Percentiles rank a stretch among this genome's conserved stretches.
phyloP scores from a whole-genome alignment of 169 alveolate species.

The Cryptosporidium meleagridis region DNA sequence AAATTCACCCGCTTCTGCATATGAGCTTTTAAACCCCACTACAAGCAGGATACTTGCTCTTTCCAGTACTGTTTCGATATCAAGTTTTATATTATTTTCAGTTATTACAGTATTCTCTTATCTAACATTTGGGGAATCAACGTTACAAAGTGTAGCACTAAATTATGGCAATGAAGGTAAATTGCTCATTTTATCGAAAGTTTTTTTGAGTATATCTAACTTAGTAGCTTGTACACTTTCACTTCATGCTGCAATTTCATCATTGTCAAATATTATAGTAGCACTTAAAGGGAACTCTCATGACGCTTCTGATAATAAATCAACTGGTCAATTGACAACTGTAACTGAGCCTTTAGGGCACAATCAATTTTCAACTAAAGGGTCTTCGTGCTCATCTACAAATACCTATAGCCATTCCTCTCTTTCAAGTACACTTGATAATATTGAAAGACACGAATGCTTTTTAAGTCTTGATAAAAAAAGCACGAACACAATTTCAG shows the following conservation, averaged over 20 bases:
- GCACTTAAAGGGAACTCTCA: conserved; percentile 11
- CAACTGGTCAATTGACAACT: neutral
- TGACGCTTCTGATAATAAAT: neutral
- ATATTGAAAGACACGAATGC: neutral
- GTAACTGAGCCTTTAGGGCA: neutral
- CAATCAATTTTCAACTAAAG: neutral
- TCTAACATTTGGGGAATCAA: conserved; percentile 52
- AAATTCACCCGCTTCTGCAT: conserved; percentile 66
- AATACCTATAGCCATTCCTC: conserved; percentile 22
- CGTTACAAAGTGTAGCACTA: conserved; percentile 59
- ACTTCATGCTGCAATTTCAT: conserved; percentile 62
- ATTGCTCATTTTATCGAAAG: conserved; percentile 43
- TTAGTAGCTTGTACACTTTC: conserved; percentile 72
- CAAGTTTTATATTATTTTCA: conserved; percentile 25
- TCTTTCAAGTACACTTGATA: neutral
- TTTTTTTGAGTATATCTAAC: conserved; percentile 57
- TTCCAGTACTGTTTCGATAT: conserved; percentile 57
- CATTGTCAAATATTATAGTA: conserved; percentile 50
- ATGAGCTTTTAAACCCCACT: conserved; percentile 59
- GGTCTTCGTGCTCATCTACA: neutral
- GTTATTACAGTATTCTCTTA: conserved; percentile 47
- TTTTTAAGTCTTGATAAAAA: neutral
- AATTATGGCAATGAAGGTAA: conserved; percentile 45
- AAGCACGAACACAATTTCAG: neutral
- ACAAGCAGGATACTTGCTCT: conserved; percentile 45